Conservation (phyloP, 225 moss, liverwort and hornwort genomes). For the Pseudisothecium myosuroides region DNA sequence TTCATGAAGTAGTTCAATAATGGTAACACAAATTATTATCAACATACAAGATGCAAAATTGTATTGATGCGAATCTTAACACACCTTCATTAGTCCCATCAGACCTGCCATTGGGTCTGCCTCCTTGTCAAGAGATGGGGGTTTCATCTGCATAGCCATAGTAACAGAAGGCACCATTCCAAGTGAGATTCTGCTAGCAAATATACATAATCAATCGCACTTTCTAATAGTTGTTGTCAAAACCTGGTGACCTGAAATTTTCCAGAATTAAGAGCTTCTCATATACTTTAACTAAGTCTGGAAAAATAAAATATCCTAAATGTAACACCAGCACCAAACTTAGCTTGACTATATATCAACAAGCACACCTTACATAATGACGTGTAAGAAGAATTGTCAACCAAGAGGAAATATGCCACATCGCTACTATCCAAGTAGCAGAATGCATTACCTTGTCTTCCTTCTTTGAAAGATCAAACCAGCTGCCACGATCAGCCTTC, state of each 20-base stretch:
- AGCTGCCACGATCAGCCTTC: constrained; percentile 33
- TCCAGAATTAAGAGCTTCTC: not conserved
- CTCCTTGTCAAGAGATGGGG: constrained; percentile 35
- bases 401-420: not conserved
- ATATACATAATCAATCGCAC: not conserved
- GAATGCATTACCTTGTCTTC: constrained; percentile 40
- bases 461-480: constrained; percentile 44
- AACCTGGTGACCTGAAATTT: not conserved
- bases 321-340: not conserved
- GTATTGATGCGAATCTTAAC: not conserved
- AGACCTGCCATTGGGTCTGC: constrained; percentile 53
- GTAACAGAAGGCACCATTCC: not conserved
- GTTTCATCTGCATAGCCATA: constrained; percentile 14
- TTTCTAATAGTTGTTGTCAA: not conserved
- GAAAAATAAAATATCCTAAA: not conserved
- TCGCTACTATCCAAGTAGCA: not conserved
- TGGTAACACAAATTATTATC: not conserved
- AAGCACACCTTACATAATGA: not conserved
- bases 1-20: not conserved
- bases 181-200: not conserved
- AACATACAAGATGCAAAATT: not conserved
- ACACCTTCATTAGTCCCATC: constrained; percentile 57
- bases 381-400: not conserved
- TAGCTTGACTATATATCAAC: not conserved
- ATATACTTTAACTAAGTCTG: not conserved